Evolutionary conservation across 1,284 basidiomycete species (phyloP).

Genomic region (Neonothopanus nambi): DNA sequence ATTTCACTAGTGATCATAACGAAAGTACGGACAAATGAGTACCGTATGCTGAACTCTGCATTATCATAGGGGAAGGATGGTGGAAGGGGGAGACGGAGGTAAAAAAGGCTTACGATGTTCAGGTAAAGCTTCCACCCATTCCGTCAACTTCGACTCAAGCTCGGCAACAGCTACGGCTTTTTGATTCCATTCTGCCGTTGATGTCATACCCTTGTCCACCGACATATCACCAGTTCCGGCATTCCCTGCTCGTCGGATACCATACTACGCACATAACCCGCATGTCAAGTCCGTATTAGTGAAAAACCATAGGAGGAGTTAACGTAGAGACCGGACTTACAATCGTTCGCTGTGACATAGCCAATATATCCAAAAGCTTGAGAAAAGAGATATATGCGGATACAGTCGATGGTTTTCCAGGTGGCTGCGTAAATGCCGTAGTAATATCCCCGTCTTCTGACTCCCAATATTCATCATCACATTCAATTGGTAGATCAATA

Average conservation of each 20-base stretch:
- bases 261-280: constrained; percentile 21
- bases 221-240: neutral
- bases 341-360: constrained; percentile 64
- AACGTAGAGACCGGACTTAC: constrained; percentile 37
- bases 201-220: constrained; percentile 42
- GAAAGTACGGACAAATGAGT: neutral
- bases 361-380: constrained; percentile 65
- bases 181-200: constrained; percentile 9
- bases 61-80: neutral
- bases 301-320: neutral
- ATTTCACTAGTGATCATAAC: constrained; percentile 52
- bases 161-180: constrained; percentile 24
- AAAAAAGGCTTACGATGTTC: neutral
- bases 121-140: neutral
- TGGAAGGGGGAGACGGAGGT: neutral
- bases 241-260: constrained; percentile 33
- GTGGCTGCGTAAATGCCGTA: constrained; percentile 55
- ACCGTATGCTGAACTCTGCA: neutral
- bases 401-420: constrained; percentile 50
- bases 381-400: constrained; percentile 58
- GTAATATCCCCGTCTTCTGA: constrained; percentile 45
- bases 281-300: neutral
- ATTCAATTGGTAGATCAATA: constrained; percentile 67
- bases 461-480: constrained; percentile 79
- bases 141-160: neutral